A percentile compares a stretch with the other conserved stretches of the same genome.
phyloP scores from a whole-genome alignment of 139 green algal species.

The Micractinium sp. region DNA sequence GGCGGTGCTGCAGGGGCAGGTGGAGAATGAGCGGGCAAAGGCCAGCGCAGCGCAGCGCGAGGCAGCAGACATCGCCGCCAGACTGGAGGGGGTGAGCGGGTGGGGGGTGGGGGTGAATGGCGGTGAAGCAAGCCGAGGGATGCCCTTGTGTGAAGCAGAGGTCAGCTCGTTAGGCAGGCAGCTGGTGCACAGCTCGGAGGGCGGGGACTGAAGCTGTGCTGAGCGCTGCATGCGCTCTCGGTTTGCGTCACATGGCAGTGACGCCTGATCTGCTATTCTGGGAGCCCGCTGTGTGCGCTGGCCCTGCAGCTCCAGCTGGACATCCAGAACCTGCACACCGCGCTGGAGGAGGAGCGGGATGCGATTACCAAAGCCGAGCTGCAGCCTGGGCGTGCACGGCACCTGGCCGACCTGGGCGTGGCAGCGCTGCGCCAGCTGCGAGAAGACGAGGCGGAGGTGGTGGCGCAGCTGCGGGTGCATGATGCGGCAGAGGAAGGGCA shows the following conservation, averaged over 20 bases:
- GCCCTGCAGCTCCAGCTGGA: slow-evolving; percentile 52
- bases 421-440: not conserved
- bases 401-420: not conserved
- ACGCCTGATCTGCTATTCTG: too few relatives aligned
- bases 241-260: too few relatives aligned
- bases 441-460: slow-evolving; percentile 58
- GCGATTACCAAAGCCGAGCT: slow-evolving; percentile 32
- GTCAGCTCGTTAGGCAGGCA: not conserved
- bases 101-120: not conserved
- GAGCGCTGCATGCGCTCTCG: not conserved
- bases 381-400: not conserved
- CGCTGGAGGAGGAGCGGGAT: slow-evolving; percentile 61
- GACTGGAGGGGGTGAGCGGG: slow-evolving; percentile 13
- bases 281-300: too few relatives aligned
- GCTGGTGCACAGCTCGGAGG: too few relatives aligned
- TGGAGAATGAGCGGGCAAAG: slow-evolving; percentile 29
- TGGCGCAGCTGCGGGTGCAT: not conserved
- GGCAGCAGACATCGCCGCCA: not conserved
- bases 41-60: slow-evolving; percentile 5
- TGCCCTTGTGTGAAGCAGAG: not conserved
- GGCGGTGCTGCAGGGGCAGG: slow-evolving; percentile 27
- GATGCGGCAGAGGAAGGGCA: not conserved
- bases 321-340: not conserved
- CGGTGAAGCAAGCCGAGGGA: not conserved
- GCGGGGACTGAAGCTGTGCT: too few relatives aligned